Conservation (phyloP, 176 grass and related monocot genomes). For the Aegilops bicornis region DNA sequence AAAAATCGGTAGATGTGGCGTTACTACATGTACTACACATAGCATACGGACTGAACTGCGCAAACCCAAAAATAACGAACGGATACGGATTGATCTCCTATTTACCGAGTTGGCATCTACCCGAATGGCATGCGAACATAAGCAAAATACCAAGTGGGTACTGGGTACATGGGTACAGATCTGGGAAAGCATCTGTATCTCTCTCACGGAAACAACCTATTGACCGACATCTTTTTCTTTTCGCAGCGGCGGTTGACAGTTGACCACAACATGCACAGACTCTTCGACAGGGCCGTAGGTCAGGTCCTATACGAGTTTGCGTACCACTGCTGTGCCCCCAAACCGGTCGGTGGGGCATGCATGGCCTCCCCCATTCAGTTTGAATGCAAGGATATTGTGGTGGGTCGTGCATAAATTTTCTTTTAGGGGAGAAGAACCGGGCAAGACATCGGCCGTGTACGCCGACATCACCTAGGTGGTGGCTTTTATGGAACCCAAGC, state of each 20-base stretch:
- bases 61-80: too few relatives aligned
- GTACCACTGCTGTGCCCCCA: neutral
- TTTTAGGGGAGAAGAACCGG: too few relatives aligned
- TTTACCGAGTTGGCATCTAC: neutral
- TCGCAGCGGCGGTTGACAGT: neutral
- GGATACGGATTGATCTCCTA: too few relatives aligned
- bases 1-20: too few relatives aligned
- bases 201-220: conserved; percentile 42
- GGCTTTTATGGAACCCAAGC: too few relatives aligned
- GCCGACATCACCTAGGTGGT: too few relatives aligned
- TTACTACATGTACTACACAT: too few relatives aligned
- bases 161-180: neutral
- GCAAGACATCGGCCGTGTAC: too few relatives aligned
- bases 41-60: too few relatives aligned
- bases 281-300: neutral
- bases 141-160: neutral
- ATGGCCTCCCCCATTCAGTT: too few relatives aligned
- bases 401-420: too few relatives aligned
- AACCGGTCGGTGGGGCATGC: neutral
- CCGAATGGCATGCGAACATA: neutral
- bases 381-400: too few relatives aligned
- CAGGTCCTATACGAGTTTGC: neutral
- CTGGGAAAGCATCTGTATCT: neutral
- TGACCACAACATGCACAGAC: neutral
- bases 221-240: conserved; percentile 51